Evolutionary conservation across 192 early-diverging fungal genomes (phyloP).

Genomic region (Helicostylum pulchrum): DNA sequence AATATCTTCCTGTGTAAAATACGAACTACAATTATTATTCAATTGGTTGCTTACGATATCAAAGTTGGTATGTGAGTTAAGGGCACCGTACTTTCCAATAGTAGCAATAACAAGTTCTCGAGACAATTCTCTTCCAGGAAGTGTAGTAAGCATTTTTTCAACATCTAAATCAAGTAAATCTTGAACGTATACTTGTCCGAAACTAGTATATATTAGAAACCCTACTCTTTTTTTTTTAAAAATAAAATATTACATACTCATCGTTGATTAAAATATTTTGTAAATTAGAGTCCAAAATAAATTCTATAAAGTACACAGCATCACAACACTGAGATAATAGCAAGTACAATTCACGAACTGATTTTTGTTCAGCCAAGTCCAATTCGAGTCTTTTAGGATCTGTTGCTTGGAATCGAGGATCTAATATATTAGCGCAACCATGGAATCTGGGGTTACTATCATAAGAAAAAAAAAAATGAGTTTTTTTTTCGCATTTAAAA

Average conservation of each 20-base stretch:
- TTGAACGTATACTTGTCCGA: neutral
- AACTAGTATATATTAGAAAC: neutral
- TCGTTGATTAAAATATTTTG: neutral
- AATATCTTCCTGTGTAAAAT: conserved; percentile 22
- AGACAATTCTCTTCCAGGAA: conserved; percentile 9
- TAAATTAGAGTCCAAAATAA: neutral
- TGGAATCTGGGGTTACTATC: conserved; percentile 12
- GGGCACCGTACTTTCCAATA: conserved; percentile 12
- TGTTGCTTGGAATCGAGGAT: conserved; percentile 18
- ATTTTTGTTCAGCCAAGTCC: conserved; percentile 24
- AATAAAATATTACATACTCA: neutral
- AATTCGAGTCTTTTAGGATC: conserved; percentile 15
- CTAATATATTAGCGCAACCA: conserved; percentile 5
- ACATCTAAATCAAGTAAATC: conserved; percentile 15
- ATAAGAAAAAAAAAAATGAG: neutral
- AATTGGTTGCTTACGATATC: conserved; percentile 18
- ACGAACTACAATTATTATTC: conserved; percentile 11
- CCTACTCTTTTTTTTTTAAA: neutral
- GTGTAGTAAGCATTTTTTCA: conserved; percentile 23
- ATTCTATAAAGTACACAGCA: conserved; percentile 12
- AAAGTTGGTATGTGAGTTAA: neutral
- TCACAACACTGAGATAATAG: conserved; percentile 24
- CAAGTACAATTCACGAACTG: conserved; percentile 24
- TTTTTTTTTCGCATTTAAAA: neutral
- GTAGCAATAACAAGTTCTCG: conserved; percentile 26